Percentiles rank a stretch among this genome's conserved stretches.
Conservation (phyloP, 371 early-diverging fungal species). For the Quaeritorhiza haematococci region DNA sequence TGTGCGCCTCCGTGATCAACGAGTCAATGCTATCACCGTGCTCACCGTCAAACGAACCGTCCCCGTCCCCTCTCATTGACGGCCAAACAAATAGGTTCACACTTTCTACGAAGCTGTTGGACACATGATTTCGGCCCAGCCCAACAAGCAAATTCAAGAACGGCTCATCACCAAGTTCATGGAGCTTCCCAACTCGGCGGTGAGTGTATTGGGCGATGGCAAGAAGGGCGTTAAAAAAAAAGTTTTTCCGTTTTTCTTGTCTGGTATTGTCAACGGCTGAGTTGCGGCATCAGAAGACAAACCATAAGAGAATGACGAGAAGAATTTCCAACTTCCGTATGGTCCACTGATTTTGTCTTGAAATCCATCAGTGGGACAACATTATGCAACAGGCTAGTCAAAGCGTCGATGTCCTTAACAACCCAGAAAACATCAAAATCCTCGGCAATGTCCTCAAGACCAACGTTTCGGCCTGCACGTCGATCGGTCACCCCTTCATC, state of each 20-base stretch:
- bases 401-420: conserved; percentile 69
- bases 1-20: background rate
- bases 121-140: conserved; percentile 89
- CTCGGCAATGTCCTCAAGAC: conserved; percentile 90
- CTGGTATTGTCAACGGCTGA: no score
- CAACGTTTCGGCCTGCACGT: conserved; percentile 84
- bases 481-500: conserved; percentile 82
- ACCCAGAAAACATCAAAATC: conserved; percentile 75
- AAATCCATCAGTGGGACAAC: conserved; percentile 66
- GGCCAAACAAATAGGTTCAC: no score
- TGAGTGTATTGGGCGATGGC: no score
- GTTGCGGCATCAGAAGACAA: background rate
- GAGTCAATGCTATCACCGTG: background rate
- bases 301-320: no score
- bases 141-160: conserved; percentile 64
- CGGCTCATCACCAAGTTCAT: conserved; percentile 78
- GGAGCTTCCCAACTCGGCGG: conserved; percentile 79
- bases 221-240: no score
- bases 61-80: no score
- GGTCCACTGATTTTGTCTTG: no score
- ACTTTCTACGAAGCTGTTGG: conserved; percentile 97
- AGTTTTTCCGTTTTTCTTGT: no score
- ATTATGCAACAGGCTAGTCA: conserved; percentile 69
- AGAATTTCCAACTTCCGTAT: no score
- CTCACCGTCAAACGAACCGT: conserved; percentile 26